Conservation (phyloP, 2,329 filamentous ascomycete species). For the Neurospora sp. region DNA sequence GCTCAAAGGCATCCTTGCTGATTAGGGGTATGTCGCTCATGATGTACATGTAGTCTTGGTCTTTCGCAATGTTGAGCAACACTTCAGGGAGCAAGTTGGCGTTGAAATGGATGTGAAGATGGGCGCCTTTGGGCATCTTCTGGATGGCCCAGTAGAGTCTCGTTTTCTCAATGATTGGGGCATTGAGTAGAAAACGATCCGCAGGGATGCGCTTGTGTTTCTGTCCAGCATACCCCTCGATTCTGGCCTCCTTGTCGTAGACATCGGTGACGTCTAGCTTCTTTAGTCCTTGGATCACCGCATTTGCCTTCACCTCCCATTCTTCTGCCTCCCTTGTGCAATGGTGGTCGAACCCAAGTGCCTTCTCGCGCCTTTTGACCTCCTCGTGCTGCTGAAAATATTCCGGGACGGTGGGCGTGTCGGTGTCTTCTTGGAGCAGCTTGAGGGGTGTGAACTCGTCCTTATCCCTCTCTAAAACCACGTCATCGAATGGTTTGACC, state of each 20-base stretch:
- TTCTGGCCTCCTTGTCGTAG: conserved; percentile 24
- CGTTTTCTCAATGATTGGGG: conserved; percentile 43
- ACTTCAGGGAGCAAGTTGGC: conserved; percentile 54
- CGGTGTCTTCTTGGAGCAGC: no score
- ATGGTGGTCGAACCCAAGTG: conserved; percentile 10
- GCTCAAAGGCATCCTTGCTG: conserved; percentile 31
- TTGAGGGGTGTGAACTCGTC: no score
- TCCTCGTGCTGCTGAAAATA: conserved; percentile 1
- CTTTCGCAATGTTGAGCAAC: conserved; percentile 45
- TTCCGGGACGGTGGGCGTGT: no score
- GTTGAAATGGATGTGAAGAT: conserved; percentile 71
- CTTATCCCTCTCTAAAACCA: background rate
- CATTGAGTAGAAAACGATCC: conserved; percentile 50
- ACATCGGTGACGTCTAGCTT: conserved; percentile 25
- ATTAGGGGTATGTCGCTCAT: conserved; percentile 47
- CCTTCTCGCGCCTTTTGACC: conserved; percentile 2
- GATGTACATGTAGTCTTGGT: conserved; percentile 58
- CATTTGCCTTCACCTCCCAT: conserved; percentile 28
- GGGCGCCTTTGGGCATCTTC: conserved; percentile 58
- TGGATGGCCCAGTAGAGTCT: conserved; percentile 45
- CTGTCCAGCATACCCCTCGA: conserved; percentile 32
- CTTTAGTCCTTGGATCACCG: conserved; percentile 30
- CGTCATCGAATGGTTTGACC: background rate
- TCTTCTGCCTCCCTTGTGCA: conserved; percentile 9
- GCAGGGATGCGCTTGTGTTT: conserved; percentile 34